Conservation (phyloP, 768 basidiomycete genomes). For the Wakefieldia striispora region DNA sequence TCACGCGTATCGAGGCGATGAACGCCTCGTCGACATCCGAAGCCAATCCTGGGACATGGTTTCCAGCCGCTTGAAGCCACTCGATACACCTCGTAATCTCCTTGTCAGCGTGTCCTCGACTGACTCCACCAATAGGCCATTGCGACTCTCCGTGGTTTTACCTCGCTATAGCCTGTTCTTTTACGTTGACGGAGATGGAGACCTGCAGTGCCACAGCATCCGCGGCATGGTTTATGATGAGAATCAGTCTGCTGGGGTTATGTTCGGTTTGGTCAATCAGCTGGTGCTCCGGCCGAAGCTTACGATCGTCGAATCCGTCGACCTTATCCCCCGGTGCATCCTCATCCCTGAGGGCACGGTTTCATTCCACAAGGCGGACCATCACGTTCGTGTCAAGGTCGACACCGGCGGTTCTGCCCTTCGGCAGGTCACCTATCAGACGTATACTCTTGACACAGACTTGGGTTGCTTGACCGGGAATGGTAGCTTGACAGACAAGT, state of each 20-base stretch:
- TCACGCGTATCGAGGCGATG: constrained; percentile 1
- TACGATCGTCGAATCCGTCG: not conserved
- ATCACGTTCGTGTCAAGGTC: constrained; percentile 11
- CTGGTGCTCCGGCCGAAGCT: constrained; percentile 38
- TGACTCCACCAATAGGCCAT: not conserved
- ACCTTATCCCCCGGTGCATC: constrained; percentile 13
- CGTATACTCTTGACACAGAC: constrained; percentile 30
- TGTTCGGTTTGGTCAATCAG: constrained; percentile 41
- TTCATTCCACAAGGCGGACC: constrained; percentile 29
- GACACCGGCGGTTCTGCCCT: not conserved
- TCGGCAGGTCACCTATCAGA: constrained; percentile 20
- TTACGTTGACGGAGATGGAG: constrained; percentile 28
- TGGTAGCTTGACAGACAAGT: constrained; percentile 24
- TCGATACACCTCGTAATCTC: constrained; percentile 22
- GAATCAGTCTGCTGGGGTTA: constrained; percentile 39
- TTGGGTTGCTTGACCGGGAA: constrained; percentile 31
- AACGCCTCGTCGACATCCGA: constrained; percentile 24
- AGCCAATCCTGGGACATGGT: constrained; percentile 28
- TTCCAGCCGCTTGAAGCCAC: constrained; percentile 14
- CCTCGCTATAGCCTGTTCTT: constrained; percentile 43
- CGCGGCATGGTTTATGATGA: constrained; percentile 40
- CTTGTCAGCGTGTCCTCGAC: constrained; percentile 11
- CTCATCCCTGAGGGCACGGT: constrained; percentile 38
- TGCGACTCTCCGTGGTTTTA: constrained; percentile 30
- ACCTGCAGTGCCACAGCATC: constrained; percentile 41